Conservation (phyloP, 2,329 filamentous ascomycete genomes). For the Magnaporthiopsis incrustans region DNA sequence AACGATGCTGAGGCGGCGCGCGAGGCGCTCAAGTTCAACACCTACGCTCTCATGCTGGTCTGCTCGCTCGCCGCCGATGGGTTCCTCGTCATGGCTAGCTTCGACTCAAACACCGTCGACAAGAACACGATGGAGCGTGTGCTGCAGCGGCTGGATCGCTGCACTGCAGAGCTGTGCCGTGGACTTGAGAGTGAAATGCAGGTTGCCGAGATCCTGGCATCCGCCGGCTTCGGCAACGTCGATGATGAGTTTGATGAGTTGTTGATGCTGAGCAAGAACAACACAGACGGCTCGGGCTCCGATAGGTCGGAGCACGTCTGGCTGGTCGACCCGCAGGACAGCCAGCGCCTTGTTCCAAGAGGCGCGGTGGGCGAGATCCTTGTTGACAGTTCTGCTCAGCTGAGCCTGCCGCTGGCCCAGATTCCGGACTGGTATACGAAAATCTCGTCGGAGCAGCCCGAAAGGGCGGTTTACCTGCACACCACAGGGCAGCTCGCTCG, state of each 20-base stretch:
- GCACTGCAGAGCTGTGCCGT: constrained; percentile 41
- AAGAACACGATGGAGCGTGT: constrained; percentile 43
- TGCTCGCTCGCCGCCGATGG: constrained; percentile 50
- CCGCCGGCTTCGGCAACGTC: constrained; percentile 20
- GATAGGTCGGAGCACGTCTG: constrained; percentile 18
- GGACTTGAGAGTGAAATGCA: constrained; percentile 23
- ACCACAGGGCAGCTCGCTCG: constrained; percentile 32
- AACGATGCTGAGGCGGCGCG: constrained; percentile 48
- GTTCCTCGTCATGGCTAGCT: constrained; percentile 54
- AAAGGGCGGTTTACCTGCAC: constrained; percentile 20
- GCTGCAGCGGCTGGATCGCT: constrained; percentile 41
- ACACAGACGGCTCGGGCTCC: neutral
- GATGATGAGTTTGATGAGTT: constrained; percentile 3
- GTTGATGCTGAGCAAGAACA: neutral
- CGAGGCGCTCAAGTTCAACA: constrained; percentile 51
- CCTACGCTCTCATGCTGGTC: constrained; percentile 57
- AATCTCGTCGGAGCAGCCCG: neutral
- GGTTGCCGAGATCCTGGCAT: constrained; percentile 25
- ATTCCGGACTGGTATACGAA: neutral
- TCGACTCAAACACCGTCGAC: constrained; percentile 52
- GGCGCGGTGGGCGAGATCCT: constrained; percentile 37
- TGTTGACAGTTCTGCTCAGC: constrained; percentile 18
- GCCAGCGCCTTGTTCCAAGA: constrained; percentile 26
- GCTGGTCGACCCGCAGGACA: constrained; percentile 30
- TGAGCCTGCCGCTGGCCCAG: constrained; percentile 2